Conservation (phyloP, 2,329 filamentous ascomycete species). For the Colletotrichum sp. region DNA sequence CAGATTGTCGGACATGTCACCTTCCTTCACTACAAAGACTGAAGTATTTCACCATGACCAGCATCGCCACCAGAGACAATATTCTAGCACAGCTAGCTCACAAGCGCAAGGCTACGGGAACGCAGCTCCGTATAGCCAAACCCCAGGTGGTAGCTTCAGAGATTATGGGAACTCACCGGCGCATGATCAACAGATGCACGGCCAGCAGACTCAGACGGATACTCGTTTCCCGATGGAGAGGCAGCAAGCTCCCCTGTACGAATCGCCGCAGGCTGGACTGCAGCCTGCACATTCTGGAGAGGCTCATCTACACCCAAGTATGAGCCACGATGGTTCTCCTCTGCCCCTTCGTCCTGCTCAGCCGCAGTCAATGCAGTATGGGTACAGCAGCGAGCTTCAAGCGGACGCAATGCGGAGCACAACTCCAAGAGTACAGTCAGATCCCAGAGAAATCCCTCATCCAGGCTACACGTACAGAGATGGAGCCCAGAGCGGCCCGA, state of each 20-base stretch:
- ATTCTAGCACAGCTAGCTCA: background rate
- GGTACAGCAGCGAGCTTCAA: background rate
- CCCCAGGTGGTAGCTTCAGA: background rate
- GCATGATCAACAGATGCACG: background rate
- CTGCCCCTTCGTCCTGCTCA: background rate
- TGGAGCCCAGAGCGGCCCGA: background rate
- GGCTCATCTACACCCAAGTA: background rate
- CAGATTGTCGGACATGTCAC: background rate
- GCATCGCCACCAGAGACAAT: background rate
- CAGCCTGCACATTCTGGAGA: background rate
- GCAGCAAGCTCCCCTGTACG: background rate
- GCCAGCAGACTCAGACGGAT: background rate
- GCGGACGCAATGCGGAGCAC: background rate
- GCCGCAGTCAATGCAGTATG: background rate
- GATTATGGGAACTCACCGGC: background rate
- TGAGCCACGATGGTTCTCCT: background rate
- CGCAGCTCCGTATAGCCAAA: background rate
- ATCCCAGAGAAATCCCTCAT: background rate
- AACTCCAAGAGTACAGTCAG: background rate
- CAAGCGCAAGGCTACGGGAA: accelerated
- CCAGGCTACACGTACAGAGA: background rate
- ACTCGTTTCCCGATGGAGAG: background rate
- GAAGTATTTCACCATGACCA: accelerated
- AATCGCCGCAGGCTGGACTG: background rate
- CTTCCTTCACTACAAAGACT: background rate